These are phyloP conservation scores for Thalassia testudinum DNA, from an alignment of 116 monocot species.

Conservation along the genomic window DNA sequence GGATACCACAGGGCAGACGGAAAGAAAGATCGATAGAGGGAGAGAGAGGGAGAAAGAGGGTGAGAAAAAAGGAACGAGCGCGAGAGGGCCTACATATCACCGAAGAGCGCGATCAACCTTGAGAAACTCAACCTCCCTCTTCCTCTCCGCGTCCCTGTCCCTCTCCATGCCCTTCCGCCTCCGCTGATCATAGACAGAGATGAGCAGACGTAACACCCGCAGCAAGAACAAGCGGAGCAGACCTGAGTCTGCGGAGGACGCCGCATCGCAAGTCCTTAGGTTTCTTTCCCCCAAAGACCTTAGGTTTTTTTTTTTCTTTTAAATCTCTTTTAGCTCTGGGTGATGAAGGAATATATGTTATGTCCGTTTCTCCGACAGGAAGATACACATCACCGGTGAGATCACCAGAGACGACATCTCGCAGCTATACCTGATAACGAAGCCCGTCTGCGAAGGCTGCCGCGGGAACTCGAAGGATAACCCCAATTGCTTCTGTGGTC, in stretches of 20 bases:
- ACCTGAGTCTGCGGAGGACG: constrained; percentile 25
- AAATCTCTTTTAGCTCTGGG: background rate
- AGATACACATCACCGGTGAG: constrained; percentile 59
- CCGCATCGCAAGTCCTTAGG: constrained; percentile 35
- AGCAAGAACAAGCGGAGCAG: constrained; percentile 53
- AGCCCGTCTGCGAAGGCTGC: constrained; percentile 74
- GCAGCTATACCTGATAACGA: constrained; percentile 50
- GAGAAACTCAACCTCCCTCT: too few relatives aligned
- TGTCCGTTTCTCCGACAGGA: constrained; percentile 29
- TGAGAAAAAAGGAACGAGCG: too few relatives aligned
- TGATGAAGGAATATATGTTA: background rate
- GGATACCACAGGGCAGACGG: too few relatives aligned
- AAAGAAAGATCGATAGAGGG: too few relatives aligned
- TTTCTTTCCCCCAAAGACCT: constrained; percentile 2
- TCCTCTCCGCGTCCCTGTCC: too few relatives aligned
- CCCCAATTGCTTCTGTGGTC: constrained; percentile 95
- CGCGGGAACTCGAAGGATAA: constrained; percentile 75
- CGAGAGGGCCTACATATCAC: too few relatives aligned
- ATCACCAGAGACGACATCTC: constrained; percentile 38
- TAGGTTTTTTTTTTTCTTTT: background rate
- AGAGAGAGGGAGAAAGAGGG: too few relatives aligned
- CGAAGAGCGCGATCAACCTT: too few relatives aligned
- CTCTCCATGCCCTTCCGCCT: too few relatives aligned
- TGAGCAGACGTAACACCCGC: constrained; percentile 67
- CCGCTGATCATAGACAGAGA: too few relatives aligned